Evolutionary conservation across 768 basidiomycete genomes (phyloP).

Genomic region (Termitomyces sp.): DNA sequence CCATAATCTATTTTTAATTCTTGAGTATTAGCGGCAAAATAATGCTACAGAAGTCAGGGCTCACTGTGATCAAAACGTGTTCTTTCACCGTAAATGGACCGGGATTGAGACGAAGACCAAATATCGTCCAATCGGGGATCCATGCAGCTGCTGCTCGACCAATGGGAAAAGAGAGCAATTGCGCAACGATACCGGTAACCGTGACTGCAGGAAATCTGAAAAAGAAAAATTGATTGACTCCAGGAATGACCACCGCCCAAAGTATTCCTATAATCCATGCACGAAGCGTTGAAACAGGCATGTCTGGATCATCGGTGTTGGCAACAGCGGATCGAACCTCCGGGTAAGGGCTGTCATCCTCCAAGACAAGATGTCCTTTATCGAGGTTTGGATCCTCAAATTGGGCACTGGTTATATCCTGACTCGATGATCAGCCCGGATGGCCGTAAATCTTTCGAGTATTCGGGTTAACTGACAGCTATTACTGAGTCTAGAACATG

Average conservation of each 20-base stretch:
- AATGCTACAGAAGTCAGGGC: slow-evolving; percentile 14
- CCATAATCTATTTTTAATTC: slow-evolving; percentile 31
- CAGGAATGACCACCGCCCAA: slow-evolving; percentile 56
- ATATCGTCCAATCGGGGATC: slow-evolving; percentile 54
- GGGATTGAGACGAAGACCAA: slow-evolving; percentile 66
- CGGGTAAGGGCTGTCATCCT: slow-evolving; percentile 76
- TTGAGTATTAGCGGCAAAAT: neutral
- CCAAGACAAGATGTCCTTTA: slow-evolving; percentile 37
- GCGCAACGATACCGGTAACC: slow-evolving; percentile 55
- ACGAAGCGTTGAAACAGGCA: slow-evolving; percentile 53
- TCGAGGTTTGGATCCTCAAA: slow-evolving; percentile 48
- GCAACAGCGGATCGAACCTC: slow-evolving; percentile 73
- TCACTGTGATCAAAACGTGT: slow-evolving; percentile 59
- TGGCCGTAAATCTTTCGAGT: neutral
- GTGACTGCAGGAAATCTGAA: slow-evolving; percentile 48
- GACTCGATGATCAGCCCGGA: neutral
- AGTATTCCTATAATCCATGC: slow-evolving; percentile 52
- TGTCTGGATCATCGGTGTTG: slow-evolving; percentile 60
- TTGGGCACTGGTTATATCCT: slow-evolving; percentile 35
- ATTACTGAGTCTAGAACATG: slow-evolving; percentile 26
- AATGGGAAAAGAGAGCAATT: slow-evolving; percentile 68
- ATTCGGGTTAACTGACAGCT: slow-evolving; percentile 22
- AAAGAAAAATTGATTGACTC: slow-evolving; percentile 53
- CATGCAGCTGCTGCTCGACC: slow-evolving; percentile 55
- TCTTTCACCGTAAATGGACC: slow-evolving; percentile 79